A percentile compares a stretch with the other conserved stretches of the same genome.
Conservation (phyloP, 352 stramenopile genomes). For the Thraustochytrium striatum region DNA sequence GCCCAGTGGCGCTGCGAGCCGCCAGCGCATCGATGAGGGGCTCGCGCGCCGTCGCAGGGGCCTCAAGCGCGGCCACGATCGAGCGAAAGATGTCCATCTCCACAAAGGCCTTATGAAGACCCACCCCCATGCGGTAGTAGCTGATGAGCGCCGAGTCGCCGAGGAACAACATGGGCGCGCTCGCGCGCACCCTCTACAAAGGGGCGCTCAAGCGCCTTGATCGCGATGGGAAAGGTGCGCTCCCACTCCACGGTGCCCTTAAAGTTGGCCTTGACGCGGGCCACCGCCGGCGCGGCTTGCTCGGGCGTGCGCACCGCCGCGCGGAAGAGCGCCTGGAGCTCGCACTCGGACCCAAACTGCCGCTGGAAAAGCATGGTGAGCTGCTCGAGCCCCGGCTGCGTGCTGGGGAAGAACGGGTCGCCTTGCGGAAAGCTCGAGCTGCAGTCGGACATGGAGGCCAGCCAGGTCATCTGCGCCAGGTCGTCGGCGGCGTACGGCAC, state of each 20-base stretch:
- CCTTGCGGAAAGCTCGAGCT: not conserved
- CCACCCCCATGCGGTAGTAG: slow-evolving; percentile 18
- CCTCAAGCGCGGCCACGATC: too few species aligned
- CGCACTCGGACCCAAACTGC: not conserved
- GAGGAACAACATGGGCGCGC: not conserved
- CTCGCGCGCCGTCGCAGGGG: too few species aligned
- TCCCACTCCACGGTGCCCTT: not conserved
- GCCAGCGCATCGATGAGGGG: too few species aligned
- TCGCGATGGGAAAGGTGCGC: not conserved
- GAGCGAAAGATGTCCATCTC: too few species aligned
- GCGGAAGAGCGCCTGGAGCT: slow-evolving; percentile 22
- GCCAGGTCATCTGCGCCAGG: not conserved
- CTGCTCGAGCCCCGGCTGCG: not conserved
- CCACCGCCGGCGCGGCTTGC: not conserved
- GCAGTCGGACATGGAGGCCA: not conserved
- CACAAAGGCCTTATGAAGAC: too few species aligned
- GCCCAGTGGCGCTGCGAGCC: not conserved
- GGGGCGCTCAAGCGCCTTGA: not conserved
- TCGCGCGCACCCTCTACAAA: not conserved
- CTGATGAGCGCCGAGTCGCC: not conserved
- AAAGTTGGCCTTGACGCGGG: not conserved
- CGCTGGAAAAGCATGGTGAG: not conserved
- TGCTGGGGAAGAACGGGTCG: not conserved
- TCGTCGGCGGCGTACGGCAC: not conserved
- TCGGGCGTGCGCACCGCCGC: not conserved